Evolutionary conservation across 805 yeast genomes (phyloP).

Genomic region (Zygotorulaspora danielsina): DNA sequence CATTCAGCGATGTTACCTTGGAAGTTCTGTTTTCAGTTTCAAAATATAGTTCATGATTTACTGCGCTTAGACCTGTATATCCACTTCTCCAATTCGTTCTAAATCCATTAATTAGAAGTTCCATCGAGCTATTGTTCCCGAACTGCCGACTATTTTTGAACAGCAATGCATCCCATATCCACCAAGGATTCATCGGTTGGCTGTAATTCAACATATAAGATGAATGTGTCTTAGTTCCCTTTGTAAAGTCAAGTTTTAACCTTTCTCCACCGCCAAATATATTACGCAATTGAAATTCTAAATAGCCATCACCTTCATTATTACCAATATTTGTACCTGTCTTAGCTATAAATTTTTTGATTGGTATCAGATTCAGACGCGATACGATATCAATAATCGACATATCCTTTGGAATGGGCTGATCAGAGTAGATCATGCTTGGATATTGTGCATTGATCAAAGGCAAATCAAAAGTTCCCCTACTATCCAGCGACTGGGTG

Average conservation of each 20-base stretch:
- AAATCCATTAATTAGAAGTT: slow-evolving; percentile 46
- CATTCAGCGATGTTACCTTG: slow-evolving; percentile 40
- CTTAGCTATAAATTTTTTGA: slow-evolving; percentile 70
- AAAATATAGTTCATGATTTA: slow-evolving; percentile 48
- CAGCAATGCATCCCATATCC: slow-evolving; percentile 51
- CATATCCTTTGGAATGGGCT: slow-evolving; percentile 7
- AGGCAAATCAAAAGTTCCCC: slow-evolving; percentile 17
- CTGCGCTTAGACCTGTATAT: slow-evolving; percentile 14
- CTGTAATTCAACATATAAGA: slow-evolving; percentile 51
- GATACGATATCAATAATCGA: slow-evolving; percentile 32
- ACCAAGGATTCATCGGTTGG: slow-evolving; percentile 47
- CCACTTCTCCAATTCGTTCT: slow-evolving; percentile 24
- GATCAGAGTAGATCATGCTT: slow-evolving; percentile 13
- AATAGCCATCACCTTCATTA: slow-evolving; percentile 94
- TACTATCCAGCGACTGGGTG: slow-evolving; percentile 21
- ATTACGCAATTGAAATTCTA: slow-evolving; percentile 61
- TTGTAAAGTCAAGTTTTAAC: slow-evolving; percentile 50
- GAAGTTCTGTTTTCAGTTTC: slow-evolving; percentile 45
- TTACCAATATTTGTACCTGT: slow-evolving; percentile 96
- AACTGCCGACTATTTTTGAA: slow-evolving; percentile 49
- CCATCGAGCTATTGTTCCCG: slow-evolving; percentile 44
- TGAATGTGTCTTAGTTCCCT: slow-evolving; percentile 57
- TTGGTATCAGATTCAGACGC: slow-evolving; percentile 42
- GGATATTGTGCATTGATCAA: slow-evolving; percentile 10
- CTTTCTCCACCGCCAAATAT: slow-evolving; percentile 68